Base-by-base conservation (phyloP, 805 yeast genomes). In the Yarrowia sp. region DNA sequence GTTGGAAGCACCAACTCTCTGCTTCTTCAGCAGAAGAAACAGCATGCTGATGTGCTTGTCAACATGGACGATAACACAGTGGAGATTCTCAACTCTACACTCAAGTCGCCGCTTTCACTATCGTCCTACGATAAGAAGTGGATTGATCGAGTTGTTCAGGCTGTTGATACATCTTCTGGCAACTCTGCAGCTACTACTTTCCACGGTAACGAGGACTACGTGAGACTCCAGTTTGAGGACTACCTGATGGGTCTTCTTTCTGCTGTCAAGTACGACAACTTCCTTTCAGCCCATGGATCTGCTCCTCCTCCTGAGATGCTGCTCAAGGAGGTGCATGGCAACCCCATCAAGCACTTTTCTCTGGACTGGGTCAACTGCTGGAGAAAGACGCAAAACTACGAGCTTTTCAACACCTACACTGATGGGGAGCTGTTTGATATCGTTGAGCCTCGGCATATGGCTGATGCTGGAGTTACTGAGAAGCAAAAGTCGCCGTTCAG, bases 1-100 rank as follows among this genome's bases (percentile, higher is more conserved):
- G 83, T 90, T 57, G 99, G 99, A 0, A 87, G 96, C 45, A 92
- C 98, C 4, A 95, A 95, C 76, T 86, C 92, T 44, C 78, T 95
- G 43, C 78, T 95, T 45, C 76, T 89, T 51, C 87, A 86, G 70
- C 90, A 86, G 67, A 84, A 84, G 65, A 72, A 77, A 1, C 82
- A 80, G 61, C 75, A 84, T 64, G 85, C 90, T 45, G 97, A 93
- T 72, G 70, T 92, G 7, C 74, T 92, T 47, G 84, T 93, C 0
- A 85, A 90, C 71, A 78, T 90, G 50, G 96, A 90, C 68, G 74
- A 75, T 1, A 66, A 44, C 65, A 63, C 67, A 39, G 69, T 65
- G 22, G 68, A 22, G 31, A 76, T 86, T 38, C 51, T 84, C 2
- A 74, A 82, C 66, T 71, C 75, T 10, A 68, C 71, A 1, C 71